Evolutionary conservation across 2,329 filamentous ascomycete species (phyloP).

Genomic region (Exserohilum rostratum): DNA sequence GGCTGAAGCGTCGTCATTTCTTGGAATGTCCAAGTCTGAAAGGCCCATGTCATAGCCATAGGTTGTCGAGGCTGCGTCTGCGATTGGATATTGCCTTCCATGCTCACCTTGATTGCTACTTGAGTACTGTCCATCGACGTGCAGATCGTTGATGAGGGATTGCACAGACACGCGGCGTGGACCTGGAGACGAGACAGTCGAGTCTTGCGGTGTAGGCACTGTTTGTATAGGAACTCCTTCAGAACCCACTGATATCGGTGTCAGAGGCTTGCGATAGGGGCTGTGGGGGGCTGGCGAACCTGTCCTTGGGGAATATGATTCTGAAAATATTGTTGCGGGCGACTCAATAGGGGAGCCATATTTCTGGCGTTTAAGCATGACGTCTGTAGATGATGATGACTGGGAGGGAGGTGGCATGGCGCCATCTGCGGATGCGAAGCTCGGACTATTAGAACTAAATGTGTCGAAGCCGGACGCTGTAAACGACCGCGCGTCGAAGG

Average conservation of each 20-base stretch:
- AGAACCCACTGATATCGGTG: constrained; percentile 48
- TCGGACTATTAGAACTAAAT: constrained; percentile 20
- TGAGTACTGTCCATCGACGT: constrained; percentile 20
- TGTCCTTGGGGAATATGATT: constrained; percentile 48
- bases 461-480: constrained; percentile 22
- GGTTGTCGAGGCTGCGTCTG: constrained; percentile 49
- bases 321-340: constrained; percentile 29
- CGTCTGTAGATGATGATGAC: constrained; percentile 18
- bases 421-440: constrained; percentile 20
- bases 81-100: constrained; percentile 39
- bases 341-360: constrained; percentile 35
- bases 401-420: constrained; percentile 37
- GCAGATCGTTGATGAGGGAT: constrained; percentile 59
- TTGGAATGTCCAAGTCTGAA: constrained; percentile 71
- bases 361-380: constrained; percentile 29
- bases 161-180: constrained; percentile 66
- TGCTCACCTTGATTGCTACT: constrained; percentile 52
- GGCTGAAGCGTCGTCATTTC: constrained; percentile 73
- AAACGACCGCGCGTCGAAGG: constrained; percentile 35
- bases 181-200: constrained; percentile 49
- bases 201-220: constrained; percentile 26
- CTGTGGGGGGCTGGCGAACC: constrained; percentile 50
- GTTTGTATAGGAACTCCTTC: constrained; percentile 37
- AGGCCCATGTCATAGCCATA: constrained; percentile 76
- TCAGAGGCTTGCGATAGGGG: constrained; percentile 54